Percentiles rank a stretch among this genome's conserved stretches.
Conservation (phyloP, 225 moss, liverwort and hornwort species). For the Polytrichum formosum region DNA sequence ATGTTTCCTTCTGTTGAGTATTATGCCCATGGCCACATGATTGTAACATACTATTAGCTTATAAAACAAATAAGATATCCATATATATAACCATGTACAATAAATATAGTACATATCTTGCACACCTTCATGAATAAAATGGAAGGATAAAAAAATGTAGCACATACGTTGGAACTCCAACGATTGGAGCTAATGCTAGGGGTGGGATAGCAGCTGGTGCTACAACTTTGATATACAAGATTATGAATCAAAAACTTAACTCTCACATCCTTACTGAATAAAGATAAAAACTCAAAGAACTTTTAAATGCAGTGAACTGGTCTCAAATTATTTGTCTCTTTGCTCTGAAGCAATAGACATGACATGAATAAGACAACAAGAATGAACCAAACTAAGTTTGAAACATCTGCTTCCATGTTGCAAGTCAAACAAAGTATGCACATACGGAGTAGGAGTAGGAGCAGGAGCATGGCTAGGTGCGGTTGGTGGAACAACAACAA, state of each 20-base stretch:
- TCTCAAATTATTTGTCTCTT: neutral
- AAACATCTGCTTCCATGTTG: neutral
- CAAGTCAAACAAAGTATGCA: neutral
- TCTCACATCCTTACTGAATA: neutral
- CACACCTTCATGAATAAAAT: neutral
- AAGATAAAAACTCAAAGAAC: neutral
- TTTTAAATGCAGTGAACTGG: neutral
- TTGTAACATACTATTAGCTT: too few species aligned
- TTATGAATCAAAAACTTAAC: neutral
- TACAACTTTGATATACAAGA: slow-evolving; percentile 36
- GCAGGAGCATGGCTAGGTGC: slow-evolving; percentile 45
- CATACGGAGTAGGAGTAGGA: slow-evolving; percentile 56
- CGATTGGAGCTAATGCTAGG: slow-evolving; percentile 34
- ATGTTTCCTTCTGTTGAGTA: too few species aligned
- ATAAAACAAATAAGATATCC: neutral
- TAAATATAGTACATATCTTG: neutral
- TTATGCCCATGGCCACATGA: too few species aligned
- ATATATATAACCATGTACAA: neutral
- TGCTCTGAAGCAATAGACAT: neutral
- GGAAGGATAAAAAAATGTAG: neutral
- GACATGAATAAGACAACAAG: neutral
- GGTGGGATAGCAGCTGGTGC: slow-evolving; percentile 38
- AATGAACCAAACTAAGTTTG: neutral
- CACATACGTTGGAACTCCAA: slow-evolving; percentile 50
- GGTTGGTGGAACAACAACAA: slow-evolving; percentile 32